Base-by-base conservation (phyloP, 805 yeast genomes). In the Nakazawaea wyomingensis region DNA sequence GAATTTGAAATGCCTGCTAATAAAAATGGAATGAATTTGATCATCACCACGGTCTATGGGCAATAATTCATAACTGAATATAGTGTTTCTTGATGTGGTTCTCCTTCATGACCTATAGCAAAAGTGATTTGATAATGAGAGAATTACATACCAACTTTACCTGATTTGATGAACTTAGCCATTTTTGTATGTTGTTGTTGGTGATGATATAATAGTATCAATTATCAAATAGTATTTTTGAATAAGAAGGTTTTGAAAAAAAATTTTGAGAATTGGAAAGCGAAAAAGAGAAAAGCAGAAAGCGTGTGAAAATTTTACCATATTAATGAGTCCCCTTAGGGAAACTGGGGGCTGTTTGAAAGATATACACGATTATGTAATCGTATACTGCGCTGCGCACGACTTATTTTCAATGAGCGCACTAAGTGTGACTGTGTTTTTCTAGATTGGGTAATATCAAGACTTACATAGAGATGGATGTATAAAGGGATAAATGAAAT, bases 151-250 rank as follows among this genome's bases (percentile, higher is more conserved):
- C 91, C 97, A 84, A 91, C 98, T 85, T 85, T 89, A 82, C 97
- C 97, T 73, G 98, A 86, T 81, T 91, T 93, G 78, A 93, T 83
- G 85, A 93, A 91, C 78, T 93, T 93, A 79, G 96, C 96, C 96
- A 89, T 90, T 76, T 68, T 71, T 57, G 48, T n/a, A n/a, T n/a
- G 50, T 10, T 29, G 13, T 29, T 29, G 32, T 29, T 49, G 48
- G 46, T 38, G 46, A 33, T 35, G 34, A 29, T 41, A 35, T 29
- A 27, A 17, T 18, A 28, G 7, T 27, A 26, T 13, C 13, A 18
- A 24, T 27, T 9, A 19, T n/a, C 24, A 28, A 37, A 17, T 24
- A 11, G 30, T 14, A 35, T 18, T 18, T 14, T 34, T 28, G 16
- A 28, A 37, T 27, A 18, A 28, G 17, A 4, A 28, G 4, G 21